Conservation (phyloP, 257 asterid genomes). For the Rubia yunnanensis region DNA sequence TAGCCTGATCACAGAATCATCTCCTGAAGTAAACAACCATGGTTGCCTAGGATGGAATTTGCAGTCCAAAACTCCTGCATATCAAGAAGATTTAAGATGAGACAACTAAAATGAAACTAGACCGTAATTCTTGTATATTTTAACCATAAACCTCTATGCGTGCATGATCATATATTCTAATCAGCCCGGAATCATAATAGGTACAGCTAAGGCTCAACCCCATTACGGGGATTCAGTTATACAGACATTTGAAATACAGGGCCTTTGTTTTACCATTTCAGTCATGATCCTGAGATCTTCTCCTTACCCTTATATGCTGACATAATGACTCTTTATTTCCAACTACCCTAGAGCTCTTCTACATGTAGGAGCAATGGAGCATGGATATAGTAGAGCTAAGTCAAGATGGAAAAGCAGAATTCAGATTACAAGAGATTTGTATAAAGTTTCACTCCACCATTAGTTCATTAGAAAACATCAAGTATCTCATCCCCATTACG, state of each 20-base stretch:
- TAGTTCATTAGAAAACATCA: background rate
- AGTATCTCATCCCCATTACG: background rate
- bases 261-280: too few relatives aligned
- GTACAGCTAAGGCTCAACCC: too few relatives aligned
- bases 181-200: too few relatives aligned
- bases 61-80: slow-evolving; percentile 85
- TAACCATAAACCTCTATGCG: too few relatives aligned
- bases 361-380: too few relatives aligned
- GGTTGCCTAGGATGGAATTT: slow-evolving; percentile 98
- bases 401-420: background rate
- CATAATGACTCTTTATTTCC: too few relatives aligned
- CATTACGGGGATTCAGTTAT: background rate
- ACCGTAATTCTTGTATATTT: background rate
- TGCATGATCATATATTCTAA: too few relatives aligned
- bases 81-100: background rate
- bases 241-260: too few relatives aligned
- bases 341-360: background rate
- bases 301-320: too few relatives aligned
- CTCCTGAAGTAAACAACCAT: slow-evolving; percentile 90
- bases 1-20: slow-evolving; percentile 79
- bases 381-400: too few relatives aligned
- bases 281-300: too few relatives aligned
- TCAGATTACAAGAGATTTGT: background rate
- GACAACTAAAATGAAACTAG: background rate
- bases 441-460: background rate